phyloP scores from a whole-genome alignment of 306 rosid species.

The Cucumis melo region DNA sequence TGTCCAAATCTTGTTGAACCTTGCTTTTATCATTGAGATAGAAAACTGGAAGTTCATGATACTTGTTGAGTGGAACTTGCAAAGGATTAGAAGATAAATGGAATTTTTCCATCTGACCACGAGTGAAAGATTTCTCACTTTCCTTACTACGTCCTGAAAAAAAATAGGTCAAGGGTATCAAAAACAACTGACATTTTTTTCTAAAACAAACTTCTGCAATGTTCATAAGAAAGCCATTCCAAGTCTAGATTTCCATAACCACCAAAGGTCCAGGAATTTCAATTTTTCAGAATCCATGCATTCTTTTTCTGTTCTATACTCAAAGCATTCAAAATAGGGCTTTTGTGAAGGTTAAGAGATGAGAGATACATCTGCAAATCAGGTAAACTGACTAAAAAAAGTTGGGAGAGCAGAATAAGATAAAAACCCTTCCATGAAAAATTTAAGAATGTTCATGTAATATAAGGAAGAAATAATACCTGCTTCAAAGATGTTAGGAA shows the following conservation, averaged over 20 bases:
- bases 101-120: slow-evolving; percentile 15
- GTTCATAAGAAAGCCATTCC: neutral
- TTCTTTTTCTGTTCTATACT: neutral
- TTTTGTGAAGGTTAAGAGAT: neutral
- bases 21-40: slow-evolving; percentile 17
- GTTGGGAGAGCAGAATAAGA: neutral
- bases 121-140: slow-evolving; percentile 24
- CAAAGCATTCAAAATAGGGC: neutral
- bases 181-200: neutral
- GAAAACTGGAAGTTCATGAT: slow-evolving; percentile 31
- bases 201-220: neutral
- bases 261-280: neutral
- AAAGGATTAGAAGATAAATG: slow-evolving; percentile 31
- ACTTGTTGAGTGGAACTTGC: slow-evolving; percentile 31
- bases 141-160: slow-evolving; percentile 47
- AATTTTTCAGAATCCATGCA: neutral
- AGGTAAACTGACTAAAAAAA: neutral
- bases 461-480: slow-evolving; percentile 30
- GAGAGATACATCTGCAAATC: neutral
- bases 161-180: slow-evolving; percentile 8
- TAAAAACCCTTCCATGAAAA: neutral
- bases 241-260: neutral
- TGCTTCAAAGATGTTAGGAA: slow-evolving; percentile 39
- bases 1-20: slow-evolving; percentile 37
- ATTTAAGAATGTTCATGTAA: neutral